Evolutionary conservation across 2,329 filamentous ascomycete species (phyloP).

Genomic region (Plenodomus tracheiphilus): DNA sequence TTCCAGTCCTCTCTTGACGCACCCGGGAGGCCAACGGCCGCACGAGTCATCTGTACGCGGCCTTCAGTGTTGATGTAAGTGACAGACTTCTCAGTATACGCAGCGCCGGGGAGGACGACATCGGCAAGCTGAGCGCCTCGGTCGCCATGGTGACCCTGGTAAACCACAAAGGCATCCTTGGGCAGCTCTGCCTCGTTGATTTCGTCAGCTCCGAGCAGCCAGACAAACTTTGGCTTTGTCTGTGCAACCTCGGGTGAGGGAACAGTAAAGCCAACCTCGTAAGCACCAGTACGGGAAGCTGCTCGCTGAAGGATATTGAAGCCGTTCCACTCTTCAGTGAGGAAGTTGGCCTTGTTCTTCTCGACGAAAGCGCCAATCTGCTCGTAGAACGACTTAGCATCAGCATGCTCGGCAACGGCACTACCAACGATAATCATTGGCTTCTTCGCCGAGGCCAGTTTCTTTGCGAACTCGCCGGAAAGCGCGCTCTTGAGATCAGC

Average conservation of each 20-base stretch:
- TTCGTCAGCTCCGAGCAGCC: conserved; percentile 95
- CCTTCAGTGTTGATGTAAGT: conserved; percentile 99
- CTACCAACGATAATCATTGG: conserved; percentile 98
- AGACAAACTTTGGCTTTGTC: conserved; percentile 91
- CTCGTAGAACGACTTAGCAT: conserved; percentile 93
- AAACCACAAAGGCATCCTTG: conserved; percentile 94
- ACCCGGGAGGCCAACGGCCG: conserved; percentile 84
- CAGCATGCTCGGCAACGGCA: conserved; percentile 84
- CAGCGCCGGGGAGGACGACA: conserved; percentile 87
- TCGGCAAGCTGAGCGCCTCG: conserved; percentile 90
- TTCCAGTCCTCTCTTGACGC: conserved; percentile 97
- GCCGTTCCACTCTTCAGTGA: conserved; percentile 90
- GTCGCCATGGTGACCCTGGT: conserved; percentile 98
- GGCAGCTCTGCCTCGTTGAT: conserved; percentile 82
- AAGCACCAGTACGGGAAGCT: conserved; percentile 89
- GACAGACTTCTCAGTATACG: conserved; percentile 94
- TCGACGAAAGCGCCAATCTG: conserved; percentile 87
- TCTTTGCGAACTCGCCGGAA: conserved; percentile 87
- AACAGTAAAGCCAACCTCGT: conserved; percentile 91
- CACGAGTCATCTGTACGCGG: conserved; percentile 89
- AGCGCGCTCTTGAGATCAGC: conserved; percentile 83
- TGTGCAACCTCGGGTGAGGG: conserved; percentile 80
- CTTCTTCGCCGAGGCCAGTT: conserved; percentile 80
- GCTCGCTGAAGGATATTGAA: conserved; percentile 96
- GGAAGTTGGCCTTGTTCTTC: conserved; percentile 87